Evolutionary conservation across 2,329 filamentous ascomycete genomes (phyloP), one percentile per base, ranked within the genome.

Genomic region (Colletotrichum chrysophilum): DNA sequence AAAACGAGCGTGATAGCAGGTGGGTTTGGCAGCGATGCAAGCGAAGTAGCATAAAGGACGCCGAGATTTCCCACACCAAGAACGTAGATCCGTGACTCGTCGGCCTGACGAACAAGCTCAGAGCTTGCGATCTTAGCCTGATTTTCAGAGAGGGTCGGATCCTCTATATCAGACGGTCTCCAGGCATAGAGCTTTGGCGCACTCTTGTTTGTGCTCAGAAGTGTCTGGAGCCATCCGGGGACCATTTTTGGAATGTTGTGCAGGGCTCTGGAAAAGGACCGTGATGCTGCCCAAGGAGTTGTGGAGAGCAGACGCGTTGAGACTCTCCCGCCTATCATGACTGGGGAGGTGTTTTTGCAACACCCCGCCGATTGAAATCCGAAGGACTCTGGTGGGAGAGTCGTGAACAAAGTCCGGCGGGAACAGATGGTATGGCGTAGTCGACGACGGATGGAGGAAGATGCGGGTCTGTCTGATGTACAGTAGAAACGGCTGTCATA

Each of bases 1-100:
- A 98, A 89, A n/a, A 98, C 89, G 7, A 98, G 88, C 1, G 95
- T 96, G 48, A 98, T 90, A 0, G 94, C 94, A 6, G 95, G 95
- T 4, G 90, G 89, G 24, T 90, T 84, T 1, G 84, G 80, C 10
- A 92, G 86, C 24, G 90, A 88, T 26, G 91, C 90, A 13, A 98
- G 87, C 26, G 92, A 91, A 81, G 93, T 93, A 30, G 96, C 95
- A 77, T 96, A 91, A 30, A 98, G 91, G 58, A 92, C 92, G 16
- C 96, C 96, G 14, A 98, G 88, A 81, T 95, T 97, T 43, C 96
- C 96, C 13, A 94, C 82, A 13, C 96, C 96, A 4, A 98, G 86
- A 64, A 98, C 89, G 80, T 97, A 92, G 76, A 98, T 93, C 38
- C 93, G 89, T 52, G 3, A 43, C 61, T 38, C 32, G 55, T 28